Evolutionary conservation across 768 basidiomycete species (phyloP), one percentile per base, ranked within the genome.

Genomic region (Rhodocollybia butyracea): DNA sequence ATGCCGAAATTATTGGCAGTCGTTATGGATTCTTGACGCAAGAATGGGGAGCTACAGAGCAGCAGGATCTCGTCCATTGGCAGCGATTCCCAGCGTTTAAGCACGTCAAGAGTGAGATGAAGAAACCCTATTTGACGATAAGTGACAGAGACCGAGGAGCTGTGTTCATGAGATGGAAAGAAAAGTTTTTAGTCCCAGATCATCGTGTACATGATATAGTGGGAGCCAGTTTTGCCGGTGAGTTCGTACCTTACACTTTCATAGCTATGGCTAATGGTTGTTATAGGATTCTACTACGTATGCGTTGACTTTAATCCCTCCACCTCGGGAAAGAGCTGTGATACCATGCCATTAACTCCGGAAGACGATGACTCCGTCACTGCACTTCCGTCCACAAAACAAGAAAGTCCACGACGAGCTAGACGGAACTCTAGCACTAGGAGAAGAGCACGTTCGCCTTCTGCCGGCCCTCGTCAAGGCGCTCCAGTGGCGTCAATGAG

Each of bases 111-210:
- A 77, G 81, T 57, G 91, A 95, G 64, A 79, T 94, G 59, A 82
- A 86, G 66, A 77, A 82, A 65, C 92, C 93, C 0, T 80, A 85
- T 58, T 64, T 91, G 69, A 91, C 89, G 39, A 86, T 96, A 64
- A 73, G 82, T 43, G 88, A 89, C 64, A 77, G 87, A 39, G 86
- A 89, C 63, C 81, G 88, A 46, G 87, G 88, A 1, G 88, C 88
- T 24, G 84, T 94, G 29, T 98, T 98, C 68, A 93, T 98, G 88
- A 79, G 96, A 58, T 95, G 94, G 89, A 98, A 98, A 72, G 96
- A 98, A 72, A 79, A 87, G 64, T 98, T 97, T 71, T 76, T 98
- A 51, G 91, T 98, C n/a, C 94, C 94, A 2, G 91, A 95, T 69
- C 91, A 95, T 72, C 83, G 86, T 57, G 91, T 96, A 29, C 86